Base-by-base conservation (phyloP, 2,329 filamentous ascomycete species). In the Trichoderma aggressivum region DNA sequence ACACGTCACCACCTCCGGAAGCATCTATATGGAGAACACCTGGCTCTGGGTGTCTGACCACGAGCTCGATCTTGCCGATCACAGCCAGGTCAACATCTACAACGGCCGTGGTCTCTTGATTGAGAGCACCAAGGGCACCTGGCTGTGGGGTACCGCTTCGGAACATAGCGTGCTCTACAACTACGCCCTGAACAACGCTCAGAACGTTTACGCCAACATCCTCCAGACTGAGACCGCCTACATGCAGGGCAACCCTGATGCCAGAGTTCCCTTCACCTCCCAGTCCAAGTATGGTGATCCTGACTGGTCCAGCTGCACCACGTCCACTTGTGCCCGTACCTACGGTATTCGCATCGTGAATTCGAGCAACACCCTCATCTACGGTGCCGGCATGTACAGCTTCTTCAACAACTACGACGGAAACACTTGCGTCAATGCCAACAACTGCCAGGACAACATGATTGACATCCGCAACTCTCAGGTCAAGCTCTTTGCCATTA, bases 21-120 rank as follows among this genome's bases (percentile, higher is more conserved):
- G 89, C 75, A 88, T 89, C 59, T 97, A 97, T 82, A 84, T 97
- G 58, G 94, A 98, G 84, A 97, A 97, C 83, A 90, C 86, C 60
- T 97, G 93, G 93, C 91, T 93, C 81, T 97, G 94, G 94, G 91
- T 94, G 60, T 90, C 94, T 3, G 94, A 97, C 80, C 94, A 97
- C 84, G 93, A 97, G 79, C 90, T 97, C 28, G 94, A 97, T 79
- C 86, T 89, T 14, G 74, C 81, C 10, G 90, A 91, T 77, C 88
- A 92, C 80, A 89, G 91, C 79, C 92, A 96, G 81, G 91, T 96
- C 80, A 91, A 93, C 82, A 89, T 97, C 77, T 97, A 92, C 88
- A 97, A 93, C 79, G 94, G 94, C 61, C 92, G 94, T 73, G 94
- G 94, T 76, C 88, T 97, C 74, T 86, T 90, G 60, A 89, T 97